Conservation (phyloP, 495 filamentous ascomycete genomes). For the Cudoniella acicularis region DNA sequence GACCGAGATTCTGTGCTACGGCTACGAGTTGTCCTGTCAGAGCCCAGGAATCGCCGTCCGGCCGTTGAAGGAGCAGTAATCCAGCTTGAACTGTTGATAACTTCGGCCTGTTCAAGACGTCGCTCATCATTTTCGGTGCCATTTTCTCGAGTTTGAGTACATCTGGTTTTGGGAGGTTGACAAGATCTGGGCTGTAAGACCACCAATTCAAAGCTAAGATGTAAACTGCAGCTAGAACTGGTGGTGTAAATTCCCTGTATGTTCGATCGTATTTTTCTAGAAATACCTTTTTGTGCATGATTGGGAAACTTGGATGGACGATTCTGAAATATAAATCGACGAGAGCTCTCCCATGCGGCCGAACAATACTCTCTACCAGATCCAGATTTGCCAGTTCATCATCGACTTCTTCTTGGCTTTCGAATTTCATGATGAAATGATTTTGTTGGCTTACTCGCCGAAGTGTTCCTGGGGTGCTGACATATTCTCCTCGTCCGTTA, state of each 20-base stretch:
- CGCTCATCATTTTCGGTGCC: conserved; percentile 64
- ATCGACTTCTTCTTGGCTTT: conserved; percentile 55
- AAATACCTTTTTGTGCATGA: conserved; percentile 83
- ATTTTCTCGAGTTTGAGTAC: conserved; percentile 70
- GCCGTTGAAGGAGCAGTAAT: conserved; percentile 82
- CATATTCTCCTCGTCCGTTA: conserved; percentile 66
- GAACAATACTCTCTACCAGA: conserved; percentile 76
- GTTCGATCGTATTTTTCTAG: conserved; percentile 76
- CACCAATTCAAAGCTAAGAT: conserved; percentile 88
- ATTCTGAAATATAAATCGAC: conserved; percentile 84
- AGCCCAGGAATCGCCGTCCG: conserved; percentile 79
- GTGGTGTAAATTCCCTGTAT: conserved; percentile 72
- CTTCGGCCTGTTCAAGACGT: conserved; percentile 77
- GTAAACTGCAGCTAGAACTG: conserved; percentile 84
- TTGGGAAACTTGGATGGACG: conserved; percentile 86
- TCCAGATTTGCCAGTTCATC: conserved; percentile 62
- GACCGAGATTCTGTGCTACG: conserved; percentile 74
- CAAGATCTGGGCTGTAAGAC: conserved; percentile 66
- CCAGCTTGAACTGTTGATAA: conserved; percentile 91
- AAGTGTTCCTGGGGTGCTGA: conserved; percentile 61
- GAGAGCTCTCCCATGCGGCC: conserved; percentile 73
- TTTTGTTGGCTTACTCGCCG: conserved; percentile 76
- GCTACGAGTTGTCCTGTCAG: conserved; percentile 82
- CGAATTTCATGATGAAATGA: conserved; percentile 77
- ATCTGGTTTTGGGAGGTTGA: conserved; percentile 66